Evolutionary conservation across 2,329 filamentous ascomycete species (phyloP).

Genomic region (Mycosphaerella arachidis): DNA sequence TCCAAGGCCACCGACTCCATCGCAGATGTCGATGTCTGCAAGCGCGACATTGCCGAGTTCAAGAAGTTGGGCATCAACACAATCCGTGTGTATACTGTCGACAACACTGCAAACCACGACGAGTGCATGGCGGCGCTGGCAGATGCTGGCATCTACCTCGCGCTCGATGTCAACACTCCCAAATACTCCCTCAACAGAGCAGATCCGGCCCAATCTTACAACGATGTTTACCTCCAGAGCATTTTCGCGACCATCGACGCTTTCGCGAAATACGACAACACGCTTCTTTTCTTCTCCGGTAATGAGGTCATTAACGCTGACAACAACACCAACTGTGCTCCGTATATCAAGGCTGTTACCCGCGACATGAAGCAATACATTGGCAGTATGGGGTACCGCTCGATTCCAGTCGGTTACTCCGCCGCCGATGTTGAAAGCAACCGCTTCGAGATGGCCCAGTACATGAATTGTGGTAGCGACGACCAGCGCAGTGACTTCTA

Average conservation of each 20-base stretch:
- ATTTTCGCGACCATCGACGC: conserved; percentile 84
- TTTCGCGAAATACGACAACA: conserved; percentile 80
- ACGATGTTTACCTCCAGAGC: conserved; percentile 76
- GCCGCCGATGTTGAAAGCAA: conserved; percentile 82
- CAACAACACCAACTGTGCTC: conserved; percentile 58
- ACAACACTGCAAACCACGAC: conserved; percentile 78
- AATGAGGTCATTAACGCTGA: conserved; percentile 73
- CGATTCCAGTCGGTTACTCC: conserved; percentile 74
- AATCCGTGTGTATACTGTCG: conserved; percentile 85
- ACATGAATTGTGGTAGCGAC: conserved; percentile 89
- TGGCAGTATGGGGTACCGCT: conserved; percentile 62
- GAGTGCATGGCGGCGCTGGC: conserved; percentile 77
- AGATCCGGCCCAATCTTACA: conserved; percentile 73
- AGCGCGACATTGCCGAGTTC: conserved; percentile 77
- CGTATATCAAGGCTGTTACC: conserved; percentile 68
- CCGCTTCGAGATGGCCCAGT: conserved; percentile 78
- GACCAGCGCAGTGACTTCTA: conserved; percentile 85
- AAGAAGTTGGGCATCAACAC: conserved; percentile 84
- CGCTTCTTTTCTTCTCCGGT: conserved; percentile 75
- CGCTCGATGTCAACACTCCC: conserved; percentile 88
- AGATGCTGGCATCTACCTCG: conserved; percentile 85
- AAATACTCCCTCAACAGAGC: conserved; percentile 81
- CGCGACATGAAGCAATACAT: conserved; percentile 80
- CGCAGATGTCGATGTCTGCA: conserved; percentile 64
- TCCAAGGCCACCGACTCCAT: conserved; percentile 68